phyloP scores from a whole-genome alignment of 2,329 filamentous ascomycete genomes.

The Alternaria dauci region DNA sequence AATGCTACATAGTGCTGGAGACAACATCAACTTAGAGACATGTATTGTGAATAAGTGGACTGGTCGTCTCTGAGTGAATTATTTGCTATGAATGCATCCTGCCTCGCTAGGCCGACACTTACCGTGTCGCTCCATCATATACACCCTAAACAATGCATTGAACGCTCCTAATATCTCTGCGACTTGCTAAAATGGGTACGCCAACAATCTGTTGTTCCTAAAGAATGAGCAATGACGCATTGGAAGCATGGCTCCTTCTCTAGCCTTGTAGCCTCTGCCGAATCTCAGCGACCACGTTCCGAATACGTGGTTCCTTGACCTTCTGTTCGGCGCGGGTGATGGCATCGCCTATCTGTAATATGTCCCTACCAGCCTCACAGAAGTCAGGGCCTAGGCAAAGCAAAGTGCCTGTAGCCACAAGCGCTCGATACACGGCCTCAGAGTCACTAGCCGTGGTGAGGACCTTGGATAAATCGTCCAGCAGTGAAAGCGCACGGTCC shows the following conservation, averaged over 20 bases:
- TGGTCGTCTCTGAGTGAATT: not conserved
- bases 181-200: not conserved
- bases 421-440: conserved; percentile 81
- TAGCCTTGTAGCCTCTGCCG: conserved; percentile 54
- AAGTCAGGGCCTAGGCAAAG: conserved; percentile 69
- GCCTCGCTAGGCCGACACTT: not conserved
- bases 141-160: not conserved
- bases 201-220: not conserved
- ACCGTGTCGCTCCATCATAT: not conserved
- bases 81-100: conserved; percentile 2
- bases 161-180: not conserved
- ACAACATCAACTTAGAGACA: not conserved
- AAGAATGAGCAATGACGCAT: not conserved
- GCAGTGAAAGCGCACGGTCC: conserved; percentile 61
- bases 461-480: conserved; percentile 70
- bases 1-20: not conserved
- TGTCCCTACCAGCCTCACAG: conserved; percentile 64
- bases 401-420: conserved; percentile 85
- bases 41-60: not conserved
- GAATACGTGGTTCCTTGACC: conserved; percentile 68
- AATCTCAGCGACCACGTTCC: conserved; percentile 68
- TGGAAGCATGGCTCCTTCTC: conserved; percentile 1
- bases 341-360: conserved; percentile 61
- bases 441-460: conserved; percentile 74
- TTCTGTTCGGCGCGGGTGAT: conserved; percentile 60